Conservation (phyloP, 2,329 filamentous ascomycete genomes). For the Fusarium incarnatum region DNA sequence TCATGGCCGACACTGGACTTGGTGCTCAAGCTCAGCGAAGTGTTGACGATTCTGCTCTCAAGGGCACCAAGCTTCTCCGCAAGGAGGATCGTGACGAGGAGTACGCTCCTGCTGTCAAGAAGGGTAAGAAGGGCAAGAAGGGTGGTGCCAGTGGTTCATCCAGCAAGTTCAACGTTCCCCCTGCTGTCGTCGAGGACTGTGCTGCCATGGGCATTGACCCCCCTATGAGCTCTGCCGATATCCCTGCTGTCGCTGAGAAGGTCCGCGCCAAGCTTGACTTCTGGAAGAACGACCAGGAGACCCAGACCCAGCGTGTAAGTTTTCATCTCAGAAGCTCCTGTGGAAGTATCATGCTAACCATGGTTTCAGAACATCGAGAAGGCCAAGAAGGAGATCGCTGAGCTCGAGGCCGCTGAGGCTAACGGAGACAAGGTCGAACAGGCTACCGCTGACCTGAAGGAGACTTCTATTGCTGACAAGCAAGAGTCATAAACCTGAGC, state of each 20-base stretch:
- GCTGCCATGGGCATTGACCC: slow-evolving; percentile 86
- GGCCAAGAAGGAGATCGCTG: slow-evolving; percentile 94
- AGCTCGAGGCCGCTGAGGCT: slow-evolving; percentile 73
- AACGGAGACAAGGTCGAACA: slow-evolving; percentile 67
- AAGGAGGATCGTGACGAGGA: slow-evolving; percentile 92
- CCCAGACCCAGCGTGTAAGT: slow-evolving; percentile 89
- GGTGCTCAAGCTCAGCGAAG: slow-evolving; percentile 83
- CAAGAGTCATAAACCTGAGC: slow-evolving; percentile 56
- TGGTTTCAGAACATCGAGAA: slow-evolving; percentile 87
- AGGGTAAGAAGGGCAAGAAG: slow-evolving; percentile 87
- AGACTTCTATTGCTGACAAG: slow-evolving; percentile 65
- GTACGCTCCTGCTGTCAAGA: slow-evolving; percentile 84
- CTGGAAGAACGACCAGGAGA: slow-evolving; percentile 92
- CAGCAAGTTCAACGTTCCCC: slow-evolving; percentile 82
- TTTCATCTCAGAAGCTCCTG: slow-evolving; percentile 30
- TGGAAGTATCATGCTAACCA: slow-evolving; percentile 46
- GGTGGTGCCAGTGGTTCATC: slow-evolving; percentile 61
- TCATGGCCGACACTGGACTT: slow-evolving; percentile 76
- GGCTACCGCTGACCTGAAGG: slow-evolving; percentile 63
- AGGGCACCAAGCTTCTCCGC: slow-evolving; percentile 84
- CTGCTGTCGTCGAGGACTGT: slow-evolving; percentile 92
- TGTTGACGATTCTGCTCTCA: slow-evolving; percentile 84
- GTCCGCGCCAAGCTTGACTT: slow-evolving; percentile 89
- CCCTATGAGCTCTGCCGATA: slow-evolving; percentile 85
- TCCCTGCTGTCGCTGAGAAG: slow-evolving; percentile 84